These are phyloP conservation scores for Paracorniculantispora psalliotae DNA, from an alignment of 2,329 filamentous ascomycete genomes.

Conservation along the genomic window DNA sequence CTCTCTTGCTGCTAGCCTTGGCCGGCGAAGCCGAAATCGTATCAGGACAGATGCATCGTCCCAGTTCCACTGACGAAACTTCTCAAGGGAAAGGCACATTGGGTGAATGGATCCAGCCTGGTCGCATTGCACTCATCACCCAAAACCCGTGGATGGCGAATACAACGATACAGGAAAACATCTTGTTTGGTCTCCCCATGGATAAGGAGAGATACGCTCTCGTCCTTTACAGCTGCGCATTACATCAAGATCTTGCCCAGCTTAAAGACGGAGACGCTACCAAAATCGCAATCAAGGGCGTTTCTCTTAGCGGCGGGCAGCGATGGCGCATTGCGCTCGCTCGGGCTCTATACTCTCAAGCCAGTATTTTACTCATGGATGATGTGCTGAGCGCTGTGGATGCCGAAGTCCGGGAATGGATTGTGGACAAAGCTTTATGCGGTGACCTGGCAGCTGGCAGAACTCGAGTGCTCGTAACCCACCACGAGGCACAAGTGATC, in stretches of 20 bases:
- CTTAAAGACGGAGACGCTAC: constrained; percentile 66
- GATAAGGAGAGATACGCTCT: background rate
- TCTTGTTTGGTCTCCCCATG: constrained; percentile 63
- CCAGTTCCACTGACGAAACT: background rate
- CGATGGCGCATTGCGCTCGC: constrained; percentile 18
- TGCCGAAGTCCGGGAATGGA: constrained; percentile 63
- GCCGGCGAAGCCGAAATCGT: constrained; percentile 11
- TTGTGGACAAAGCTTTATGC: constrained; percentile 64
- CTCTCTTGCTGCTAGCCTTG: constrained; percentile 9
- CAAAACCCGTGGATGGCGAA: constrained; percentile 79
- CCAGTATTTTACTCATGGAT: constrained; percentile 49
- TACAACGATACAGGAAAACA: constrained; percentile 65
- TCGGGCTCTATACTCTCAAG: constrained; percentile 20
- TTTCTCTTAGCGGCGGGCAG: constrained; percentile 17
- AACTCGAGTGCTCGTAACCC: constrained; percentile 68
- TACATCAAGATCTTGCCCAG: constrained; percentile 67
- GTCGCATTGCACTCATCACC: constrained; percentile 27
- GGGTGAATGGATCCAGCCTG: background rate
- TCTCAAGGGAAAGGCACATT: too few relatives aligned
- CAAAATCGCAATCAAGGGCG: constrained; percentile 38
- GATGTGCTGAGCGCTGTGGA: constrained; percentile 74
- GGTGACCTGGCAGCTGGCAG: constrained; percentile 59
- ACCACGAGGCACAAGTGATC: constrained; percentile 63
- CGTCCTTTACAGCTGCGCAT: constrained; percentile 48
- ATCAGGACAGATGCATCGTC: constrained; percentile 10